These are phyloP conservation scores for Zymoseptoria passerinii DNA, from an alignment of 2,329 filamentous ascomycete species.

Conservation along the genomic window DNA sequence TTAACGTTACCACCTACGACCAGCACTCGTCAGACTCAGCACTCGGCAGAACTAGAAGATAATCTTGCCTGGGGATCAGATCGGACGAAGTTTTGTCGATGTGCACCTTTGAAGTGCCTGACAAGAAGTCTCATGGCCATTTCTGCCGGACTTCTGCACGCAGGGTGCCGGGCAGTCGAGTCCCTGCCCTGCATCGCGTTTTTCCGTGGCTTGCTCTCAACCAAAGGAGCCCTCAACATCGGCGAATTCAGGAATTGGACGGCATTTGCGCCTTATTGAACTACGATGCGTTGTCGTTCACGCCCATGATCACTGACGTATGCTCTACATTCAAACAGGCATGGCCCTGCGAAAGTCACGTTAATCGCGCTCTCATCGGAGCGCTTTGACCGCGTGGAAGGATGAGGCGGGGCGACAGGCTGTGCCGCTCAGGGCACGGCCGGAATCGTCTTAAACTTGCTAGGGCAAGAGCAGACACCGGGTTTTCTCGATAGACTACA, in stretches of 20 bases:
- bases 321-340: neutral
- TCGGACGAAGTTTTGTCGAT: too few species aligned
- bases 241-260: too few species aligned
- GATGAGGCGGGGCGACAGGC: too few species aligned
- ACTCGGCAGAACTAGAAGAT: neutral
- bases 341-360: neutral
- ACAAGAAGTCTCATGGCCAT: neutral
- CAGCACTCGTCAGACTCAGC: neutral
- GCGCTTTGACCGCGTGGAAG: neutral
- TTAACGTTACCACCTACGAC: neutral
- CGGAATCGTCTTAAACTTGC: neutral
- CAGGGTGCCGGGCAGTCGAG: neutral
- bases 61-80: too few species aligned
- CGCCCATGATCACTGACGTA: neutral
- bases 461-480: neutral
- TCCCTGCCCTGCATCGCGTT: neutral
- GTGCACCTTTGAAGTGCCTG: too few species aligned
- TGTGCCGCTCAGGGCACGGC: neutral
- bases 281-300: neutral
- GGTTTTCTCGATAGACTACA: neutral
- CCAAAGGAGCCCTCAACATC: neutral
- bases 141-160: neutral
- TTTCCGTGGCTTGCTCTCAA: neutral
- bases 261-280: neutral
- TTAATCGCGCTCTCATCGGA: neutral